phyloP scores from a whole-genome alignment of 805 yeast genomes.

The Komagataella ulmi region DNA sequence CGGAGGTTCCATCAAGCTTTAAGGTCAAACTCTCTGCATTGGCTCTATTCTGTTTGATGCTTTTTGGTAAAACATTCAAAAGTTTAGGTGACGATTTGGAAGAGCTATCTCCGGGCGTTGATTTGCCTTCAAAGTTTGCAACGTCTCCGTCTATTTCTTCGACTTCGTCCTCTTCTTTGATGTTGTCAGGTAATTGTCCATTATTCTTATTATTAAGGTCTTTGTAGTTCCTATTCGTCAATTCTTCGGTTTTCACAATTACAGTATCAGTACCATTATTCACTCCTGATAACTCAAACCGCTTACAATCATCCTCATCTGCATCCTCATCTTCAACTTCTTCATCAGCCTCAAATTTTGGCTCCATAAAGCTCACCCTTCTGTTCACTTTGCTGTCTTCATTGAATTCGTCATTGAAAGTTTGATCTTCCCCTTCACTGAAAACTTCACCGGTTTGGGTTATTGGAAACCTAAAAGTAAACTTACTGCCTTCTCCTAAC shows the following conservation, averaged over 20 bases:
- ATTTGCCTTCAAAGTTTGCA: background rate
- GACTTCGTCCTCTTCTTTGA: background rate
- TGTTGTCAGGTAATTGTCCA: background rate
- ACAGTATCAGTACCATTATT: slow-evolving; percentile 1
- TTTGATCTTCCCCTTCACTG: slow-evolving; percentile 16
- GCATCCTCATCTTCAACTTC: background rate
- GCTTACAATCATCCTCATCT: slow-evolving; percentile 17
- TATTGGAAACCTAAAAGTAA: slow-evolving; percentile 68
- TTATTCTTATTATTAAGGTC: background rate
- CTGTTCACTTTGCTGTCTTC: slow-evolving; percentile 16
- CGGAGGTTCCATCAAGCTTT: background rate
- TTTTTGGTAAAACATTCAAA: background rate
- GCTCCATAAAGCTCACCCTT: slow-evolving; percentile 22
- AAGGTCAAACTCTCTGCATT: background rate
- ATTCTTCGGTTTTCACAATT: background rate
- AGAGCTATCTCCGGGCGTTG: background rate
- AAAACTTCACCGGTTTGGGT: slow-evolving; percentile 47
- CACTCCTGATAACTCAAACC: slow-evolving; percentile 15
- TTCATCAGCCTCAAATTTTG: background rate
- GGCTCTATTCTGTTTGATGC: background rate
- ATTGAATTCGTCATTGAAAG: slow-evolving; percentile 60
- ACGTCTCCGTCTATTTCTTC: background rate
- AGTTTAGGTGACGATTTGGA: background rate
- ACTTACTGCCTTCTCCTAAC: slow-evolving; percentile 75
- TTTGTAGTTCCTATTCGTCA: background rate